A percentile compares a stretch with the other conserved stretches of the same genome.
phyloP scores from a whole-genome alignment of 305 asterid species.

The Solanum hybrid region DNA sequence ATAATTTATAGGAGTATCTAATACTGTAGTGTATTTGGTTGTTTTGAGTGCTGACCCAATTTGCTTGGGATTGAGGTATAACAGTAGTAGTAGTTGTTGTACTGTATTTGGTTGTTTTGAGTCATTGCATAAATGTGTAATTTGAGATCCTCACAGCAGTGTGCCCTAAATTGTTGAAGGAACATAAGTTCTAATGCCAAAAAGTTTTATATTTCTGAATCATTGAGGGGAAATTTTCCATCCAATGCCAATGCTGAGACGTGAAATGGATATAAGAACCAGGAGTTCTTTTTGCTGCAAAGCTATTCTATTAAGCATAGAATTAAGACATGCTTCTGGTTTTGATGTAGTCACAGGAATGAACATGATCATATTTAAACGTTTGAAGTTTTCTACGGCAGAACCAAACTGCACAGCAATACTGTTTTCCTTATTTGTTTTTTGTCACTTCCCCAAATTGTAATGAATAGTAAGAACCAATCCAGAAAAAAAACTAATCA shows the following conservation, averaged over 20 bases:
- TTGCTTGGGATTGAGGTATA: not conserved
- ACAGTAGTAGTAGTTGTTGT: not conserved
- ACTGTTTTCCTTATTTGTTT: not conserved
- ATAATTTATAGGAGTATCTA: not conserved
- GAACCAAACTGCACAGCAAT: not conserved
- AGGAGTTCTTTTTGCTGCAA: not conserved
- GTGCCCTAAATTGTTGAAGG: not conserved
- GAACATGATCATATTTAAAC: not conserved
- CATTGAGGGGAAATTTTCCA: not conserved
- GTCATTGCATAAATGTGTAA: not conserved
- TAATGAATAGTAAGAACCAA: not conserved
- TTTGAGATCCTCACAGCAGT: not conserved
- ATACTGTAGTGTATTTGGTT: not conserved
- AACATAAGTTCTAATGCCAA: not conserved
- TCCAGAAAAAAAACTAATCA: not conserved
- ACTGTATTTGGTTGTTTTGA: not conserved
- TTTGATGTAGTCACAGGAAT: not conserved
- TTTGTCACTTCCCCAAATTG: not conserved
- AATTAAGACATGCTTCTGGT: not conserved
- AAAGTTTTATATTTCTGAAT: not conserved
- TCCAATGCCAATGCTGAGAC: not conserved
- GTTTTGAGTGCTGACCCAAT: not conserved
- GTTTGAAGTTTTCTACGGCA: not conserved
- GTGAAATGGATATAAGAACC: not conserved
- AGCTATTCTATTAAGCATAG: not conserved